Base-by-base conservation (phyloP, 768 basidiomycete genomes). In the Holtermannia corniformis region DNA sequence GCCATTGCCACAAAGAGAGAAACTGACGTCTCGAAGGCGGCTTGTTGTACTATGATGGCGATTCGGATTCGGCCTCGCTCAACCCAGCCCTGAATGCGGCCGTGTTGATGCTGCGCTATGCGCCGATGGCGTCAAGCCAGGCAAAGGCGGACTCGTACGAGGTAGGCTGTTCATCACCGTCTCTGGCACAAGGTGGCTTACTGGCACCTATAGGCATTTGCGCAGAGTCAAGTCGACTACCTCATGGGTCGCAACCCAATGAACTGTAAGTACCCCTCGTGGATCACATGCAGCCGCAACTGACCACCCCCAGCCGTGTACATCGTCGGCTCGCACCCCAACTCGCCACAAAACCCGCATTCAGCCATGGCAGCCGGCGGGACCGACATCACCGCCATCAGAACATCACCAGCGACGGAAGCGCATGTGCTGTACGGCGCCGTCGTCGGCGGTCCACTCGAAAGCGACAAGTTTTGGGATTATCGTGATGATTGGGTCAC, bases 281-380 rank as follows among this genome's bases (percentile, higher is more conserved):
- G n/a, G n/a, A n/a, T n/a, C n/a, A n/a, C n/a, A n/a, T 26, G 53
- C 26, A 5, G 3, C 27, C 32, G 23, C 22, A 42, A 46, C 58
- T 62, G 32, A 59, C 37, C 11, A 2, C 41, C 62, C 10, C 16
- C 58, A 82, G 85, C 80, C 10, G 83, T 86, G 1, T 96, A 95
- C 69, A 72, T 95, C 46, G 89, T 95, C 21, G 91, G 92, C 37
- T 75, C 78, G 45, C 88, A 93, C 72, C 87, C 90, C 1, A 92
- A 93, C 67, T 85, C 92, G 12, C 90, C 90, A 0, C 73, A 78
- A 44, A 95, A 93, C 69, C 91, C 91, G 0, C 90, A 93, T 66
- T 87, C 86, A 4, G 91, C 89, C 1, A 78, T 86, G 74, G 86
- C 92, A 2, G 85, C 84, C 53, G 91, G 91, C 25, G 89, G 87